These are phyloP conservation scores for Starmerella cellae DNA, from an alignment of 805 yeast genomes.

Conservation along the genomic window DNA sequence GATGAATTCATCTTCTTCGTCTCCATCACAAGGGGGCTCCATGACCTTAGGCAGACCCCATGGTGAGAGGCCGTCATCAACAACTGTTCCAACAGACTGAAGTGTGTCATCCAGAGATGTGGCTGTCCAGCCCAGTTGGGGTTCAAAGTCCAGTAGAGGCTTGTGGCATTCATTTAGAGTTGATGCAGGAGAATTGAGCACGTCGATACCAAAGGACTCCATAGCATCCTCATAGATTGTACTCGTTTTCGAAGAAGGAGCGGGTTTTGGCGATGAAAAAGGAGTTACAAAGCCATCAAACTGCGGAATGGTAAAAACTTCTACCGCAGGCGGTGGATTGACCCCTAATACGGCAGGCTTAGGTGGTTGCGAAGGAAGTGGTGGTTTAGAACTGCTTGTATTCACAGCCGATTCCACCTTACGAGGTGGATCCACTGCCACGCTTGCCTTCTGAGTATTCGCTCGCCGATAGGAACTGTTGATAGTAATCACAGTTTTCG, in stretches of 20 bases:
- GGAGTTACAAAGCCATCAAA: too few species aligned
- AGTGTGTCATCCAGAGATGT: neutral
- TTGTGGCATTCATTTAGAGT: neutral
- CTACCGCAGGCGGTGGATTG: too few species aligned
- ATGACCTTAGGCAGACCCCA: slow-evolving; percentile 25
- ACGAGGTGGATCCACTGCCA: too few species aligned
- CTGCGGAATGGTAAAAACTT: too few species aligned
- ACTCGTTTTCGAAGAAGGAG: neutral
- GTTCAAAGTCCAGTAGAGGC: neutral
- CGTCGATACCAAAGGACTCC: slow-evolving; percentile 6
- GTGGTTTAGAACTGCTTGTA: too few species aligned
- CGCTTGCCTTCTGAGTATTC: too few species aligned
- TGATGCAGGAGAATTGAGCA: slow-evolving; percentile 8
- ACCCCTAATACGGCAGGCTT: too few species aligned
- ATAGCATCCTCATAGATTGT: neutral
- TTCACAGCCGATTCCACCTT: too few species aligned
- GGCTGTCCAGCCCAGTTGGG: neutral
- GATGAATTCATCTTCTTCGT: neutral
- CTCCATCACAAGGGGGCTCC: slow-evolving; percentile 8
- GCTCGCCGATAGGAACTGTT: neutral
- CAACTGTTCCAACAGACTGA: slow-evolving; percentile 4
- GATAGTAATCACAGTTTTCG: slow-evolving; percentile 6
- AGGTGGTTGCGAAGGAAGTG: too few species aligned
- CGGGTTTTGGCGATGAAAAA: neutral
- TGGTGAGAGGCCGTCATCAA: slow-evolving; percentile 23